These are phyloP conservation scores for Cylindrotheca closterium DNA, from an alignment of 108 stramenopile genomes.

Conservation along the genomic window DNA sequence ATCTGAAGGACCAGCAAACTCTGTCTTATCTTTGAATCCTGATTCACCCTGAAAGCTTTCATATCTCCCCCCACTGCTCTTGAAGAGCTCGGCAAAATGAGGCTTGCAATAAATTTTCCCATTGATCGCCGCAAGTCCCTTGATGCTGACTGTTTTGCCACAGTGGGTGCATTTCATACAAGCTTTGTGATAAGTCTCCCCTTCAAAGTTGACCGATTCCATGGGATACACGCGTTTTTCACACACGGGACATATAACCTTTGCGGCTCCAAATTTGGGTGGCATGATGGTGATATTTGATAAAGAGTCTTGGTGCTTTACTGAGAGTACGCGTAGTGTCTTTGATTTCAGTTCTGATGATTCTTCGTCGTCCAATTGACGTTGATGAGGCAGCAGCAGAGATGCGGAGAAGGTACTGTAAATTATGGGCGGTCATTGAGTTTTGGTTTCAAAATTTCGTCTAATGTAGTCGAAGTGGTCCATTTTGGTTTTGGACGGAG, in stretches of 20 bases:
- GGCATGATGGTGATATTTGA: not conserved
- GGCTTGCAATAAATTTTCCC: not conserved
- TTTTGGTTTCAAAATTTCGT: too few species aligned
- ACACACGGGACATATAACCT: not conserved
- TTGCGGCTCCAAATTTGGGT: not conserved
- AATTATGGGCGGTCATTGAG: too few species aligned
- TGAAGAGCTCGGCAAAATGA: not conserved
- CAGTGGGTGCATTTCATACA: not conserved
- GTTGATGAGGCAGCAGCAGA: too few species aligned
- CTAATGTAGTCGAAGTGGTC: too few species aligned
- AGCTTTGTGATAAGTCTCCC: not conserved
- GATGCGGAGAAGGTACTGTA: too few species aligned
- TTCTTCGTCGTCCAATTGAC: not conserved
- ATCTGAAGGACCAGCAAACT: too few species aligned
- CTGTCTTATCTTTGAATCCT: too few species aligned
- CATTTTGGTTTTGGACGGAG: too few species aligned
- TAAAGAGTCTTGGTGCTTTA: too few species aligned
- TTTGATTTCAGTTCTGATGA: not conserved
- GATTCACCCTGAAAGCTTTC: too few species aligned
- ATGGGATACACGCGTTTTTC: not conserved
- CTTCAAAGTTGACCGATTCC: not conserved
- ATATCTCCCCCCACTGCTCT: not conserved
- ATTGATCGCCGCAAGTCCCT: not conserved
- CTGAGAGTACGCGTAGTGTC: not conserved
- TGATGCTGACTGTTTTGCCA: not conserved